These are phyloP conservation scores for Strigomonas culicis DNA, from an alignment of 208 protist species.

Conservation along the genomic window DNA sequence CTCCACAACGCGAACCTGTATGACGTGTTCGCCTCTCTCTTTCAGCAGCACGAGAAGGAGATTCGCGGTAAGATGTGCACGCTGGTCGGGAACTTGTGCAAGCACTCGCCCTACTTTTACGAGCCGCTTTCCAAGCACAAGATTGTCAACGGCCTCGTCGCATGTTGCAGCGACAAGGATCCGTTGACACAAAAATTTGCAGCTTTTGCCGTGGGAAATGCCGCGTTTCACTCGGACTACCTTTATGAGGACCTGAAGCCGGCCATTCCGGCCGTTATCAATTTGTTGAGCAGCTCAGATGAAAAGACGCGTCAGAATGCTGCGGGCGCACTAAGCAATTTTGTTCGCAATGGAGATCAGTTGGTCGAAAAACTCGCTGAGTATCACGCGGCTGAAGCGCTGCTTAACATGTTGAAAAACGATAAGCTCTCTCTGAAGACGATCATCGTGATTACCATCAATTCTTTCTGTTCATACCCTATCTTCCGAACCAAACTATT, in stretches of 20 bases:
- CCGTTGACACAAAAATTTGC: constrained; percentile 91
- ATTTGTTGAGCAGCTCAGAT: constrained; percentile 70
- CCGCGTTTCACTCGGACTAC: constrained; percentile 89
- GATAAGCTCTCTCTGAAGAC: constrained; percentile 62
- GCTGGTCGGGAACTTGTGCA: constrained; percentile 94
- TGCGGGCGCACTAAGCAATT: constrained; percentile 93
- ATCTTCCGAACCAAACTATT: constrained; percentile 68
- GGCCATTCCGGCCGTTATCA: constrained; percentile 75
- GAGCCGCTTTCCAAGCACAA: constrained; percentile 58
- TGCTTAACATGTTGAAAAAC: constrained; percentile 75
- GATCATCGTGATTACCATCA: constrained; percentile 87
- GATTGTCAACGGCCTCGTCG: constrained; percentile 73
- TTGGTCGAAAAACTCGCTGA: constrained; percentile 62
- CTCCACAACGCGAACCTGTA: constrained; percentile 87
- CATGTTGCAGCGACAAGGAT: constrained; percentile 83
- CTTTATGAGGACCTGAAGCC: constrained; percentile 79
- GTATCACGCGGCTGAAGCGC: constrained; percentile 63
- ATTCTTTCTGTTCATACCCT: constrained; percentile 88
- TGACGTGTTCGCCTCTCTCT: constrained; percentile 46
- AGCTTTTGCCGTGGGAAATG: constrained; percentile 95
- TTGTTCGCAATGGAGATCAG: constrained; percentile 88
- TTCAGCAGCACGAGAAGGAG: constrained; percentile 67
- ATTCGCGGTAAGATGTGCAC: constrained; percentile 93
- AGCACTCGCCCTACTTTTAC: constrained; percentile 94
- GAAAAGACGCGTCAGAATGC: constrained; percentile 95